Conservation (phyloP, 2,329 filamentous ascomycete genomes). For the Fusarium sp. region DNA sequence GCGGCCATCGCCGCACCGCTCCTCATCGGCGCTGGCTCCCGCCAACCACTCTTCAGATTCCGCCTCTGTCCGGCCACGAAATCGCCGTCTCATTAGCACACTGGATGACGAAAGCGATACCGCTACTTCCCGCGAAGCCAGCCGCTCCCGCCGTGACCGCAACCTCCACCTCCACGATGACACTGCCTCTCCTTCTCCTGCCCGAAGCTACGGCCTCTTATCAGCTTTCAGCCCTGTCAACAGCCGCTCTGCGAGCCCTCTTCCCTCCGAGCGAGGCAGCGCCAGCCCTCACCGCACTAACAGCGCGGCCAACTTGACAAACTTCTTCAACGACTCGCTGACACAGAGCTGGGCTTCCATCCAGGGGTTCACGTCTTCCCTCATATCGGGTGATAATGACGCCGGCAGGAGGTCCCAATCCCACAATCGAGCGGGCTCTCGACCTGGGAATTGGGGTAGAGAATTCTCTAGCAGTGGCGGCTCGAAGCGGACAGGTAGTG, state of each 20-base stretch:
- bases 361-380: slow-evolving; percentile 61
- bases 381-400: slow-evolving; percentile 46
- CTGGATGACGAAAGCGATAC: slow-evolving; percentile 42
- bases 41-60: slow-evolving; percentile 54
- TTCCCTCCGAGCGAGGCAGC: slow-evolving; percentile 54
- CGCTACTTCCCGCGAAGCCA: slow-evolving; percentile 29
- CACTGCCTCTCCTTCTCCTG: slow-evolving; percentile 43
- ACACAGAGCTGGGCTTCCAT: slow-evolving; percentile 64
- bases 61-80: slow-evolving; percentile 58
- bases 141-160: slow-evolving; percentile 34
- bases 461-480: slow-evolving; percentile 26
- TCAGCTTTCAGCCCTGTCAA: slow-evolving; percentile 49
- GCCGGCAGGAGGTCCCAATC: slow-evolving; percentile 37
- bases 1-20: slow-evolving; percentile 50
- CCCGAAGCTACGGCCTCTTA: slow-evolving; percentile 47
- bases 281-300: slow-evolving; percentile 43
- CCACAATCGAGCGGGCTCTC: slow-evolving; percentile 35
- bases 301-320: slow-evolving; percentile 50
- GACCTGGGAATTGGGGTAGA: slow-evolving; percentile 34
- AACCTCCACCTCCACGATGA: slow-evolving; percentile 28
- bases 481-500: slow-evolving; percentile 31
- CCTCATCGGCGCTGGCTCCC: slow-evolving; percentile 57
- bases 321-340: slow-evolving; percentile 61
- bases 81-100: slow-evolving; percentile 55
- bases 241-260: slow-evolving; percentile 59